phyloP scores from a whole-genome alignment of 2,329 filamentous ascomycete genomes.

The Botrytis cinerea region DNA sequence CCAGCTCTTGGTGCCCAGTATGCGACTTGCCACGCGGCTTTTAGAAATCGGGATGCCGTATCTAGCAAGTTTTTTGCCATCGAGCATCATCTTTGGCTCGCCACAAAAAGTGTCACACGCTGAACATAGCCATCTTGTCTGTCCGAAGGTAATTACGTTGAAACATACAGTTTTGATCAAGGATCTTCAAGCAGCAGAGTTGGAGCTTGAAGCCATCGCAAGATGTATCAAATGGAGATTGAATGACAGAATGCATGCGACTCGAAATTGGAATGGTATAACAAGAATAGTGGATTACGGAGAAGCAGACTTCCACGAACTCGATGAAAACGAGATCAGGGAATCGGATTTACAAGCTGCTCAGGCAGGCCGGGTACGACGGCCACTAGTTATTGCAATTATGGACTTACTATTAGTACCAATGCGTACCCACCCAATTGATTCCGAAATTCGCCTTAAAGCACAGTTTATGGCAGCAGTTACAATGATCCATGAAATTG shows the following conservation, averaged over 20 bases:
- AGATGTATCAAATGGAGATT: conserved; percentile 32
- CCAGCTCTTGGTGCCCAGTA: conserved; percentile 32
- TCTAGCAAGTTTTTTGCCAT: conserved; percentile 33
- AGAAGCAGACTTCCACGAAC: conserved; percentile 17
- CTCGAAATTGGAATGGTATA: conserved; percentile 29
- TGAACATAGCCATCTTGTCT: background rate
- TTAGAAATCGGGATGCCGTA: conserved; percentile 33
- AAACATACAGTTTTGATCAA: background rate
- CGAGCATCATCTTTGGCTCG: conserved; percentile 22
- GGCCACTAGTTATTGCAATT: conserved; percentile 33
- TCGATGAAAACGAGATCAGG: conserved; percentile 18
- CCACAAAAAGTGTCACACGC: conserved; percentile 1
- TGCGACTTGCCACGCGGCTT: conserved; percentile 35
- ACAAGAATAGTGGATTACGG: conserved; percentile 26
- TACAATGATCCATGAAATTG: conserved; percentile 38
- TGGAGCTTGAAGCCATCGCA: conserved; percentile 31
- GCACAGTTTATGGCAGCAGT: conserved; percentile 35
- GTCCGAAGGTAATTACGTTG: conserved; percentile 17
- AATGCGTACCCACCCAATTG: conserved; percentile 21
- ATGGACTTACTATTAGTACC: conserved; percentile 34
- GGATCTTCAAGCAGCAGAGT: conserved; percentile 25
- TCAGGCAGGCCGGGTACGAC: conserved; percentile 23
- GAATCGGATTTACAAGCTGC: conserved; percentile 25
- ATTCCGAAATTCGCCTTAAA: conserved; percentile 32
- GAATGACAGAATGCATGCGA: conserved; percentile 30